Percentiles rank a stretch among this genome's conserved stretches.
Evolutionary conservation across 1,284 basidiomycete genomes (phyloP).

Genomic region (Singerocomus inundabilis): DNA sequence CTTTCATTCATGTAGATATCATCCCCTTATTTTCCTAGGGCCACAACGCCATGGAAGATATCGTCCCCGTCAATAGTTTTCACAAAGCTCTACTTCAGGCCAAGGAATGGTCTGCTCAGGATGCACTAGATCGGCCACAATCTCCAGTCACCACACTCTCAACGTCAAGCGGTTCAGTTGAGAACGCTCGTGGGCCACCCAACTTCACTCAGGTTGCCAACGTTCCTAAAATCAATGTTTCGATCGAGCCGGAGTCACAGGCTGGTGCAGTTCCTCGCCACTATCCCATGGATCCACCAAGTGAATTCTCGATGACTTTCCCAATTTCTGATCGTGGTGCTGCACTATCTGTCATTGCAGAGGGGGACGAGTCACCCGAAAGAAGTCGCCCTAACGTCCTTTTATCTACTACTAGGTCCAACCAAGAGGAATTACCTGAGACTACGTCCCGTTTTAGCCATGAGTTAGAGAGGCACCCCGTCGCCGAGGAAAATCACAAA

Average conservation of each 20-base stretch:
- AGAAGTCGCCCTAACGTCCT: slow-evolving; percentile 32
- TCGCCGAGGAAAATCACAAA: background rate
- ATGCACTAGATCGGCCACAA: background rate
- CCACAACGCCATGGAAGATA: slow-evolving; percentile 38
- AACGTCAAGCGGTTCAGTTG: background rate
- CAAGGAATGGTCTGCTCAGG: slow-evolving; percentile 27
- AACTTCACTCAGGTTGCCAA: slow-evolving; percentile 5
- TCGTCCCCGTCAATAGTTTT: slow-evolving; percentile 47
- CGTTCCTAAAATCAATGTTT: slow-evolving; percentile 8
- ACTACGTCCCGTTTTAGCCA: background rate
- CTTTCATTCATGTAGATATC: background rate
- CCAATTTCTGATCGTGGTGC: slow-evolving; percentile 17
- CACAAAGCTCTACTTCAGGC: slow-evolving; percentile 49
- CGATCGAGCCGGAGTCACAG: slow-evolving; percentile 6
- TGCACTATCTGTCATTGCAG: slow-evolving; percentile 68
- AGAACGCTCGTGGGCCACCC: background rate
- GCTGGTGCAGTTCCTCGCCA: background rate
- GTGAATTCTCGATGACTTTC: slow-evolving; percentile 9
- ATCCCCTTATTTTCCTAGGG: slow-evolving; percentile 29
- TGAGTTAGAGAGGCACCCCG: background rate
- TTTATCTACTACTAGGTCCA: slow-evolving; percentile 2
- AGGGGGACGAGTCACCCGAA: slow-evolving; percentile 62
- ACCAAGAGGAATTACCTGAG: background rate
- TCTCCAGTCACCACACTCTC: background rate
- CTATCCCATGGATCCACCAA: background rate